Evolutionary conservation across 1,139 yeast genomes (phyloP), one percentile per base, ranked within the genome.

Genomic region (Candida pseudocylindracea): DNA sequence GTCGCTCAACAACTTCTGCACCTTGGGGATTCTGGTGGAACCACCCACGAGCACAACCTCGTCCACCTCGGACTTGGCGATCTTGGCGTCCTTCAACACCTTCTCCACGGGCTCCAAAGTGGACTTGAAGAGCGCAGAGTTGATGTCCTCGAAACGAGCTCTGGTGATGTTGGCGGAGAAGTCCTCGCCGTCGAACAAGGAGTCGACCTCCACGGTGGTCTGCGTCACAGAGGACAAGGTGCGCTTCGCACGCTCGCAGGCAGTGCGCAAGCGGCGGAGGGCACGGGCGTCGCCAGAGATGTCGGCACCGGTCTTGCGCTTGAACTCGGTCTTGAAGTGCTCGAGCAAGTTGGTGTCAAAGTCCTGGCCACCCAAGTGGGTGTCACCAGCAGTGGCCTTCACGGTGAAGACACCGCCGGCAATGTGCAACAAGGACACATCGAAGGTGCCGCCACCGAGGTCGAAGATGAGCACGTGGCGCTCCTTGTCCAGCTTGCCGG

Each of bases 321-420:
- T 73, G 72, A 76, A 76, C 55, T 76, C 88, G 10, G 39, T 75
- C 46, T 75, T 63, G 54, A 83, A 76, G 63, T 81, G 81, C 60
- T 75, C 73, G 44, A 83, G 85, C 48, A 51, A 37, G 55, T 57
- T 9, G 65, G 60, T 20, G 56, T 47, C 33, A 55, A 85, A 85
- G 70, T 85, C 96, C 71, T 85, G 93, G 76, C 96, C 96, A 75
- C 98, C 96, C 70, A 85, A 76, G 67, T 85, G 98, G 53, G 98
- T 88, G 68, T 88, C 95, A 81, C 98, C 98, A 57, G 96, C 94
- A 52, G 98, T 88, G 52, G 98, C 91, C 74, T 85, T 85, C 56
- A 88, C 98, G 55, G 92, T 85, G 76, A 85, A 88, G 54, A 88
- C 91, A 73, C 98, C 98, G 61, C 91, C 96, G 57, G 91, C 92